These are phyloP conservation scores for Lactifluus hygrophoroides DNA, from an alignment of 768 basidiomycete genomes.

Conservation along the genomic window DNA sequence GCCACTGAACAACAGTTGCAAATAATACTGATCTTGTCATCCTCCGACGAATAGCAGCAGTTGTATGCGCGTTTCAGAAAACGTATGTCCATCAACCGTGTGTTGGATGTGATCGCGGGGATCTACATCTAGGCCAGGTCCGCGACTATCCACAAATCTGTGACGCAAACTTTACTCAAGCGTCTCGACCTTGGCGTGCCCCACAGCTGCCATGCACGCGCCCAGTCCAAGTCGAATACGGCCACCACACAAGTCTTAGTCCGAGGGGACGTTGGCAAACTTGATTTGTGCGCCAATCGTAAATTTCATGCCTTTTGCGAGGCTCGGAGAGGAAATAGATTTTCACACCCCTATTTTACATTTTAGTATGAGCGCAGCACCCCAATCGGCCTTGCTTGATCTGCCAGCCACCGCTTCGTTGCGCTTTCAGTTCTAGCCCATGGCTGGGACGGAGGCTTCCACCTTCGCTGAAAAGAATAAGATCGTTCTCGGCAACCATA, in stretches of 20 bases:
- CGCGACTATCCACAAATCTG: not conserved
- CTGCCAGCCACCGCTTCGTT: not conserved
- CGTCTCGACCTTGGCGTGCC: not conserved
- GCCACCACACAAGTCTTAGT: not conserved
- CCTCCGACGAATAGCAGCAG: not conserved
- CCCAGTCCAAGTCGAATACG: not conserved
- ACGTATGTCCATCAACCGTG: not conserved
- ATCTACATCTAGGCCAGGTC: not conserved
- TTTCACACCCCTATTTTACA: not conserved
- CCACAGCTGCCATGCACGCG: not conserved
- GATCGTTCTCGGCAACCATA: no score
- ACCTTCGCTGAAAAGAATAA: no score
- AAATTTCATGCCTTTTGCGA: not conserved
- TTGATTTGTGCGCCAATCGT: not conserved
- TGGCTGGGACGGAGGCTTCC: no score
- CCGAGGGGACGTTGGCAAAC: not conserved
- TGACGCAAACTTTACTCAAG: not conserved
- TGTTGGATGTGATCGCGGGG: not conserved
- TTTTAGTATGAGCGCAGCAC: not conserved
- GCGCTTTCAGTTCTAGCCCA: no score
- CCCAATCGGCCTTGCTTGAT: no score
- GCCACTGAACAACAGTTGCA: not conserved
- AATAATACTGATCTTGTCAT: not conserved
- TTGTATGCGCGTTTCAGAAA: not conserved
- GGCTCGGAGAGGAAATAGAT: not conserved